phyloP scores from a whole-genome alignment of 768 basidiomycete genomes.

The Royoungia palumana region DNA sequence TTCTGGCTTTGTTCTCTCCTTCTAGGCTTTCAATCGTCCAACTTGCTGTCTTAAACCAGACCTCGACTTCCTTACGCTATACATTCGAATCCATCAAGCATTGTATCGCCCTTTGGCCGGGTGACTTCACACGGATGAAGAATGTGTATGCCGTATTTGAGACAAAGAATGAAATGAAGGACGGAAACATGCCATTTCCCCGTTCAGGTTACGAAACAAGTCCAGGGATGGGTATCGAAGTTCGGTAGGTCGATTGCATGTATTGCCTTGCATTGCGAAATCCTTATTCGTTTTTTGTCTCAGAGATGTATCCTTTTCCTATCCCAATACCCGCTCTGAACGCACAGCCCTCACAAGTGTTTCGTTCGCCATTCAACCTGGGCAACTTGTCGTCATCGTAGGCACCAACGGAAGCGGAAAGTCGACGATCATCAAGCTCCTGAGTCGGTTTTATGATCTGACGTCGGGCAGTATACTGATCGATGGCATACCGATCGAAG shows the following conservation, averaged over 20 bases:
- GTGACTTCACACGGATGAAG: slow-evolving; percentile 18
- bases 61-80: slow-evolving; percentile 19
- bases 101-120: slow-evolving; percentile 7
- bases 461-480: slow-evolving; percentile 37
- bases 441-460: slow-evolving; percentile 34
- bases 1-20: slow-evolving; percentile 24
- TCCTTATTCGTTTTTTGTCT: background rate
- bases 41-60: slow-evolving; percentile 30
- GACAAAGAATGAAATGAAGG: slow-evolving; percentile 22
- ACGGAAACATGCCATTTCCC: slow-evolving; percentile 26
- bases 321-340: slow-evolving; percentile 39
- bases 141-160: slow-evolving; percentile 21
- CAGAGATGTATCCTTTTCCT: slow-evolving; percentile 52
- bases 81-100: slow-evolving; percentile 19
- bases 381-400: slow-evolving; percentile 35
- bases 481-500: slow-evolving; percentile 35
- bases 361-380: slow-evolving; percentile 30
- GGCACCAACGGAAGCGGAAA: slow-evolving; percentile 35
- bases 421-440: slow-evolving; percentile 39
- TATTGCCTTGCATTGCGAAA: no score
- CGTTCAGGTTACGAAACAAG: slow-evolving; percentile 10
- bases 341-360: slow-evolving; percentile 24
- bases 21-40: slow-evolving; percentile 27
- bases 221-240: slow-evolving; percentile 16
- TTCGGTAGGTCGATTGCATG: slow-evolving; percentile 9